Percentiles rank a stretch among this genome's conserved stretches.
Conservation (phyloP, 108 stramenopile genomes). For the Cyclostephanos tholiformis region DNA sequence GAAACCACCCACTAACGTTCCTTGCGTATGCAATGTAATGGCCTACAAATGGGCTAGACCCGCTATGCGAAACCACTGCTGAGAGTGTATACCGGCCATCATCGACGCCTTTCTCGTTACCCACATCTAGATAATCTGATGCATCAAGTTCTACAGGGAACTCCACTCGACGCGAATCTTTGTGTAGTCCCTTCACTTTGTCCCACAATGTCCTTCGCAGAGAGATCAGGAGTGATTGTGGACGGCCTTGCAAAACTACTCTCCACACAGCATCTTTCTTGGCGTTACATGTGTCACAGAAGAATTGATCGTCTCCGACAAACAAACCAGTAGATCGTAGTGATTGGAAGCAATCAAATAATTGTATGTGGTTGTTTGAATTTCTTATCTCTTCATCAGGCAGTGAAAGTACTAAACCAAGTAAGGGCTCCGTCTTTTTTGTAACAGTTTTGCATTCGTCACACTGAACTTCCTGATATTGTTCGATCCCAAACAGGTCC, state of each 20-base stretch:
- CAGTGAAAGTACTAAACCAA: constrained; percentile 45
- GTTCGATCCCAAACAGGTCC: constrained; percentile 54
- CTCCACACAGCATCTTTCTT: constrained; percentile 47
- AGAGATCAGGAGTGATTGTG: constrained; percentile 49
- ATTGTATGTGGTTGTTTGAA: constrained; percentile 11
- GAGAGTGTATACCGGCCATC: constrained; percentile 41
- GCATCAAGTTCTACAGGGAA: constrained; percentile 53
- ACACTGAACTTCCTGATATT: constrained; percentile 50
- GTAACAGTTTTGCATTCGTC: constrained; percentile 46
- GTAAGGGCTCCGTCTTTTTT: constrained; percentile 44
- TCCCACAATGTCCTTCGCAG: constrained; percentile 45
- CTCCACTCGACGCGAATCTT: constrained; percentile 41
- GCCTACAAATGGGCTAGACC: constrained; percentile 46
- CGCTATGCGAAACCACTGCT: constrained; percentile 42
- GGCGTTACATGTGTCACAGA: constrained; percentile 40
- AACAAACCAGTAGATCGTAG: constrained; percentile 36
- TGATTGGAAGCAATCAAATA: constrained; percentile 42
- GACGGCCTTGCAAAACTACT: constrained; percentile 36
- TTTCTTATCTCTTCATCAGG: constrained; percentile 25
- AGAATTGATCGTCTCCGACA: constrained; percentile 37
- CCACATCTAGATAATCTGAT: constrained; percentile 30
- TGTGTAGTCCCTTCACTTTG: constrained; percentile 45
- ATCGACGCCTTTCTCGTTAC: constrained; percentile 26
- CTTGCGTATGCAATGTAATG: constrained; percentile 43
- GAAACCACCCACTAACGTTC: constrained; percentile 32